Conservation (phyloP, 192 early-diverging fungal genomes). For the Pilaira anomala region DNA sequence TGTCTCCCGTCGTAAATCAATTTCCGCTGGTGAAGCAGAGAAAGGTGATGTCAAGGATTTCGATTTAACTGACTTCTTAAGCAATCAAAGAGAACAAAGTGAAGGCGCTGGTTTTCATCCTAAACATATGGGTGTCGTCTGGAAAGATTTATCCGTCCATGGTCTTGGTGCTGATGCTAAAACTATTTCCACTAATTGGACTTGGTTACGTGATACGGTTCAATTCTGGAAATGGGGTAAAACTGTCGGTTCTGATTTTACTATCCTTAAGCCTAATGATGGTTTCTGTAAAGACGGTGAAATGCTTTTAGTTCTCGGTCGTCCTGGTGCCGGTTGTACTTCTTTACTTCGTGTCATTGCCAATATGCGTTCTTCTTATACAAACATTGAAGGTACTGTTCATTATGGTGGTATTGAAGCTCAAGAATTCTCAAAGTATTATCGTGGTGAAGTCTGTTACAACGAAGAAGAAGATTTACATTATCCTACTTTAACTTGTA, state of each 20-base stretch:
- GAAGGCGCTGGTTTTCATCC: slow-evolving; percentile 41
- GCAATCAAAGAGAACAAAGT: slow-evolving; percentile 25
- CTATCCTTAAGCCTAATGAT: slow-evolving; percentile 57
- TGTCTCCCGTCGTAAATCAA: slow-evolving; percentile 14
- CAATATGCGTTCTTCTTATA: slow-evolving; percentile 44
- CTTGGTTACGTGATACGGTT: slow-evolving; percentile 17
- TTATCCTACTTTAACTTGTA: slow-evolving; percentile 72
- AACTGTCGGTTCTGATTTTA: slow-evolving; percentile 23
- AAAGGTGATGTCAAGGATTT: slow-evolving; percentile 31
- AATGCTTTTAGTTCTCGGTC: slow-evolving; percentile 66
- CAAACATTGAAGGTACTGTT: slow-evolving; percentile 55
- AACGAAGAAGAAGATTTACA: slow-evolving; percentile 63
- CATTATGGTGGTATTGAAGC: slow-evolving; percentile 67
- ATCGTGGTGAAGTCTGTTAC: slow-evolving; percentile 74
- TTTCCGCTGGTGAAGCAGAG: slow-evolving; percentile 27
- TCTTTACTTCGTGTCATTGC: slow-evolving; percentile 61
- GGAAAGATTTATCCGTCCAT: slow-evolving; percentile 46
- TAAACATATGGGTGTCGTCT: slow-evolving; percentile 42
- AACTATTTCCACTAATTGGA: slow-evolving; percentile 33
- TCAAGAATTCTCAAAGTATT: slow-evolving; percentile 54
- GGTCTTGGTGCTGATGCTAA: slow-evolving; percentile 40
- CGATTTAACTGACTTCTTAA: slow-evolving; percentile 39
- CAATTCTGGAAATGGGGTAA: slow-evolving; percentile 29
- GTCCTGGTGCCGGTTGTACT: slow-evolving; percentile 68
- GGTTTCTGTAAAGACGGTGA: slow-evolving; percentile 77